Evolutionary conservation across 768 basidiomycete genomes (phyloP).

Genomic region (Hygrophoropsis aurantiaca): DNA sequence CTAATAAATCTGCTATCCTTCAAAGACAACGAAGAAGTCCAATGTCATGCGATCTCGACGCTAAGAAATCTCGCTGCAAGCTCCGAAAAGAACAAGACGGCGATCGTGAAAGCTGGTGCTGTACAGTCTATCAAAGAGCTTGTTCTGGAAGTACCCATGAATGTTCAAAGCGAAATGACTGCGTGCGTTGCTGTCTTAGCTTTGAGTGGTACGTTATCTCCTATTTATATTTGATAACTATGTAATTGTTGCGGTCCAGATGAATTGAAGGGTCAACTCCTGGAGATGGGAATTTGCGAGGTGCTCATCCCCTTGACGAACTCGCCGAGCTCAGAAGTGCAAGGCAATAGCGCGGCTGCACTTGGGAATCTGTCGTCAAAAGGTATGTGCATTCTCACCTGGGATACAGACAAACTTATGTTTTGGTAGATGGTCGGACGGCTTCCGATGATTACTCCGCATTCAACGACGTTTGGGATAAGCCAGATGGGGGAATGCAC

Average conservation of each 20-base stretch:
- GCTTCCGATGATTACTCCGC: constrained; percentile 89
- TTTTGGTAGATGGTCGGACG: constrained; percentile 63
- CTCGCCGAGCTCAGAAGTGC: constrained; percentile 95
- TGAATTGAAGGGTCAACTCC: constrained; percentile 91
- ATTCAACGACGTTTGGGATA: constrained; percentile 97
- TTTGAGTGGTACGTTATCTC: constrained; percentile 72
- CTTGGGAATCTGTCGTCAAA: constrained; percentile 97
- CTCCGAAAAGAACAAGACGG: constrained; percentile 96
- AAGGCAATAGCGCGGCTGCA: constrained; percentile 97
- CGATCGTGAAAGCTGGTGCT: constrained; percentile 97
- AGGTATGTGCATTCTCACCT: constrained; percentile 45
- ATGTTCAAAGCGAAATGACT: constrained; percentile 99
- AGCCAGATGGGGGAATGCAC: constrained; percentile 97
- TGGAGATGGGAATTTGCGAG: constrained; percentile 98
- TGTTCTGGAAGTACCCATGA: constrained; percentile 91
- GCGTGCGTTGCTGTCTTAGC: constrained; percentile 97
- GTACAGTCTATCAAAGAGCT: constrained; percentile 96
- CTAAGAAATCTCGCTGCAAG: constrained; percentile 95
- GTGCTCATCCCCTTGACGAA: constrained; percentile 96
- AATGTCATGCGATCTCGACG: constrained; percentile 98
- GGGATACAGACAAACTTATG: not conserved
- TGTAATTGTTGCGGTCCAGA: constrained; percentile 60
- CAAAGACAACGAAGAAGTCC: constrained; percentile 99
- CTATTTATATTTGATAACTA: not conserved
- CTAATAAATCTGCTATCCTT: constrained; percentile 95